phyloP scores from a whole-genome alignment of 2,329 filamentous ascomycete species.

The Periglandula ipomoeae region DNA sequence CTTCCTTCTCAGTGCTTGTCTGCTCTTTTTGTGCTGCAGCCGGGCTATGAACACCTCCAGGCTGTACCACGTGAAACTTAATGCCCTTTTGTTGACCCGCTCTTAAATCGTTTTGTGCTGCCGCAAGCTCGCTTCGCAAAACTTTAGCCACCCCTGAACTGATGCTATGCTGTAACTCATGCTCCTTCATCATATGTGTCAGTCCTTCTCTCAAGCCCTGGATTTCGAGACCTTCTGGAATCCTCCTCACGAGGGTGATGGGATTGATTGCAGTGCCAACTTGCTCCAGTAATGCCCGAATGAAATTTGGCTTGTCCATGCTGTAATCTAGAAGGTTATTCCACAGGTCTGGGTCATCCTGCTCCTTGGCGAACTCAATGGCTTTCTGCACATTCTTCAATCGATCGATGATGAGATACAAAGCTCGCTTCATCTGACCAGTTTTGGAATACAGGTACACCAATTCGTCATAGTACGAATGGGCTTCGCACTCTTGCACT shows the following conservation, averaged over 20 bases:
- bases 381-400: constrained; percentile 84
- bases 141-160: constrained; percentile 83
- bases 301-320: constrained; percentile 96
- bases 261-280: constrained; percentile 92
- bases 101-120: constrained; percentile 72
- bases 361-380: constrained; percentile 88
- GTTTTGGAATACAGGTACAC: constrained; percentile 94
- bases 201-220: constrained; percentile 83
- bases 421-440: constrained; percentile 81
- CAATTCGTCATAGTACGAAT: constrained; percentile 81
- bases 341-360: constrained; percentile 89
- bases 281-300: constrained; percentile 82
- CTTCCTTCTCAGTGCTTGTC: constrained; percentile 13
- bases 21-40: constrained; percentile 16
- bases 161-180: constrained; percentile 91
- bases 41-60: constrained; percentile 29
- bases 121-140: constrained; percentile 75
- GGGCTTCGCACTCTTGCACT: constrained; percentile 68
- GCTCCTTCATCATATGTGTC: constrained; percentile 85
- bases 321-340: constrained; percentile 89
- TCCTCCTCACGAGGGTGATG: constrained; percentile 78
- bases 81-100: constrained; percentile 75
- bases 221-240: constrained; percentile 88
- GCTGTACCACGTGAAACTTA: constrained; percentile 68
- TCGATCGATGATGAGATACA: constrained; percentile 91